Percentiles rank a stretch among this genome's conserved stretches.
phyloP scores from a whole-genome alignment of 805 yeast species.

The Monosporozyma unispora region DNA sequence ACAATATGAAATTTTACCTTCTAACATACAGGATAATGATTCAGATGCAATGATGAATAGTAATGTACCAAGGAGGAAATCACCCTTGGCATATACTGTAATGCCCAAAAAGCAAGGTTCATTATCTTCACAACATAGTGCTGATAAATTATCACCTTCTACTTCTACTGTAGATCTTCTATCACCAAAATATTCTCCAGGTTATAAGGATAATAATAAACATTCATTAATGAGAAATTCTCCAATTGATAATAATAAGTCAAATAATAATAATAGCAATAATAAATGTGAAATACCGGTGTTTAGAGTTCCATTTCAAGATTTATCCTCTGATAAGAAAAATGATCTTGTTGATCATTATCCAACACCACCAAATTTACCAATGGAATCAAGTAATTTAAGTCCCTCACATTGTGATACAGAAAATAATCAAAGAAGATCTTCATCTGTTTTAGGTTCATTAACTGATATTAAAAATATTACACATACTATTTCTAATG shows the following conservation, averaged over 20 bases:
- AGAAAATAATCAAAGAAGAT: background rate
- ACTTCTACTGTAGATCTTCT: background rate
- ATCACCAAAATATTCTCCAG: background rate
- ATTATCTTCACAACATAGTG: background rate
- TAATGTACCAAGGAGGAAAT: background rate
- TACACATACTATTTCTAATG: background rate
- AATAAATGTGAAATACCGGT: slow-evolving; percentile 24
- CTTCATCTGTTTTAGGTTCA: background rate
- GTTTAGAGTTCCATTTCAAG: slow-evolving; percentile 67
- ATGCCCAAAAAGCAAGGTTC: background rate
- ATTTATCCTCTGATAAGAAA: slow-evolving; percentile 13
- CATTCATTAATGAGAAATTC: background rate
- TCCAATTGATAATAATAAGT: background rate
- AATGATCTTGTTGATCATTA: background rate
- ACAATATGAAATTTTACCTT: slow-evolving; percentile 9
- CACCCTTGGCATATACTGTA: background rate
- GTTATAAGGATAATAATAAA: background rate
- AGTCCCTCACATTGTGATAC: background rate
- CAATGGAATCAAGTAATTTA: background rate
- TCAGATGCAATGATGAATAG: too few relatives aligned
- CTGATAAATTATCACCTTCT: slow-evolving; percentile 5
- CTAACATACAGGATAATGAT: background rate
- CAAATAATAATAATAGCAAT: too few relatives aligned
- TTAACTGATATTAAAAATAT: background rate
- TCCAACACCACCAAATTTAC: background rate